phyloP scores from a whole-genome alignment of 495 filamentous ascomycete species.

The Aspergillus incahuasiensis region DNA sequence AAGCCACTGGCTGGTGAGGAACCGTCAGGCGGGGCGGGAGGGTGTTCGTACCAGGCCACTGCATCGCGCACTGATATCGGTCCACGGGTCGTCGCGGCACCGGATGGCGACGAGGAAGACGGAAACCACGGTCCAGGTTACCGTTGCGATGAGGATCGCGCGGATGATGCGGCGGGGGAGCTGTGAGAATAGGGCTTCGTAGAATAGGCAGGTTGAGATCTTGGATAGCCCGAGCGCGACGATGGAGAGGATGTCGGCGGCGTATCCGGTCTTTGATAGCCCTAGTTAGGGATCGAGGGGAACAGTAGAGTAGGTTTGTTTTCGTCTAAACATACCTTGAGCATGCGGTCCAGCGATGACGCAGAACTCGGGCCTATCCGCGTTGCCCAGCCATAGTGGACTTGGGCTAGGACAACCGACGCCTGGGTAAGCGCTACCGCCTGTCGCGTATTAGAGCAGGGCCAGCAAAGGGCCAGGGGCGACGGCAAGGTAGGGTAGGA shows the following conservation, averaged over 20 bases:
- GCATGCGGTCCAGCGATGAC: neutral
- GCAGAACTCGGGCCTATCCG: neutral
- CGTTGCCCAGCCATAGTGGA: conserved; percentile 8
- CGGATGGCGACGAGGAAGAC: conserved; percentile 17
- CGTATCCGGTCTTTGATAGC: conserved; percentile 11
- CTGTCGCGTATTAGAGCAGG: too few species aligned
- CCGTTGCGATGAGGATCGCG: conserved; percentile 5
- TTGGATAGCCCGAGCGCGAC: conserved; percentile 13
- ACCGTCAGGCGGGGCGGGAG: too few species aligned
- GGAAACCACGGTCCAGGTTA: conserved; percentile 16
- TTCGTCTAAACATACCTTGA: conserved; percentile 8
- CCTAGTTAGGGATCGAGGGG: too few species aligned
- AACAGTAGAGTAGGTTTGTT: too few species aligned
- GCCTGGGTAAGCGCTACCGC: conserved; percentile 1
- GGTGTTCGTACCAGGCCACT: conserved; percentile 7
- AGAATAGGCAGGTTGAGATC: conserved; percentile 8
- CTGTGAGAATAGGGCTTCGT: conserved; percentile 7
- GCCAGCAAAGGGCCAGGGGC: too few species aligned
- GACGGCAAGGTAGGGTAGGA: neutral
- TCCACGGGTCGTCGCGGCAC: conserved; percentile 17
- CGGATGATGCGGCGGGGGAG: conserved; percentile 11
- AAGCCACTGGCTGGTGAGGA: too few species aligned
- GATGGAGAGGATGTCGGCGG: conserved; percentile 13
- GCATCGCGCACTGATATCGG: conserved; percentile 17
- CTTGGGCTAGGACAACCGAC: conserved; percentile 1